Conservation (phyloP, 129 eudicot species). For the Escallonia herrerae region DNA sequence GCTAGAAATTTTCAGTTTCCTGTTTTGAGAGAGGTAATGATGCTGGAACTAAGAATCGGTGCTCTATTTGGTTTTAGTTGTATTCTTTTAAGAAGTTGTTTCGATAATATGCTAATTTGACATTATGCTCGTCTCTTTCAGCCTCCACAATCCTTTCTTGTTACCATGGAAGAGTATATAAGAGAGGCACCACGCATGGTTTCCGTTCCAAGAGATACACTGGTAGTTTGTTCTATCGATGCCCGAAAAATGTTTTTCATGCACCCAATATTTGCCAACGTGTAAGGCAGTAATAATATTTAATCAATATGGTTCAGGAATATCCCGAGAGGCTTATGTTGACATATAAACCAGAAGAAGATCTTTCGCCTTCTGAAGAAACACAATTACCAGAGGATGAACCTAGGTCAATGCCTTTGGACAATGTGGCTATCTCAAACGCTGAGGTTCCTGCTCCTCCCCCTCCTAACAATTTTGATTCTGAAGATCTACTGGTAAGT, state of each 20-base stretch:
- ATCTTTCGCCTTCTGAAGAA: slow-evolving; percentile 43
- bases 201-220: slow-evolving; percentile 49
- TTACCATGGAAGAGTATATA: slow-evolving; percentile 97
- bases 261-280: background rate
- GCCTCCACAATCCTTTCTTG: slow-evolving; percentile 99
- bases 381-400: slow-evolving; percentile 37
- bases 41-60: background rate
- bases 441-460: slow-evolving; percentile 38
- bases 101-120: background rate
- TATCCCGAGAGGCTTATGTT: slow-evolving; percentile 86
- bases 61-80: slow-evolving; percentile 3
- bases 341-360: slow-evolving; percentile 79
- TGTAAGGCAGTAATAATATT: background rate
- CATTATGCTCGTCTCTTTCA: slow-evolving; percentile 23
- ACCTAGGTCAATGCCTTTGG: slow-evolving; percentile 30
- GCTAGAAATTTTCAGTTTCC: slow-evolving; percentile 97
- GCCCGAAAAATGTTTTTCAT: background rate
- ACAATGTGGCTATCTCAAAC: slow-evolving; percentile 34
- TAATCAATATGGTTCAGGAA: slow-evolving; percentile 47
- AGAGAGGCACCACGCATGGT: slow-evolving; percentile 94
- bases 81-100: background rate
- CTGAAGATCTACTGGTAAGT: slow-evolving; percentile 80
- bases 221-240: slow-evolving; percentile 44
- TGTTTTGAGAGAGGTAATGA: slow-evolving; percentile 70
- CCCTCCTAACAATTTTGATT: slow-evolving; percentile 46